Percentiles rank a stretch among this genome's conserved stretches.
These are phyloP conservation scores for Mortierella antarctica DNA, from an alignment of 192 early-diverging fungal species.

Conservation along the genomic window DNA sequence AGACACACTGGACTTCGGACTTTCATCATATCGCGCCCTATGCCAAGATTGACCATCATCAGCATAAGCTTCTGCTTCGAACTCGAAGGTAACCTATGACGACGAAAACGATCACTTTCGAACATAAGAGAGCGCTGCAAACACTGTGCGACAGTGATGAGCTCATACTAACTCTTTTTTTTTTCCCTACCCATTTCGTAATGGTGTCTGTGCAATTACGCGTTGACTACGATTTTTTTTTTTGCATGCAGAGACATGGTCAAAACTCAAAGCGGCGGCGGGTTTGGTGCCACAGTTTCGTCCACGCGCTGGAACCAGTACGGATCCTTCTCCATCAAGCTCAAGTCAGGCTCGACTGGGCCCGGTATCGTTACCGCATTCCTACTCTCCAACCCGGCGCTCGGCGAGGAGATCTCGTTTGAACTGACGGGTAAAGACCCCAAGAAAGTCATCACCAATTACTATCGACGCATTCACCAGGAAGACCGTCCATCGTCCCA, in stretches of 20 bases:
- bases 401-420: slow-evolving; percentile 74
- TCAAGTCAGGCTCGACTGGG: slow-evolving; percentile 61
- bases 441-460: slow-evolving; percentile 71
- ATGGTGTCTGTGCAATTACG: not conserved
- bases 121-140: not conserved
- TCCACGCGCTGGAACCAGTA: slow-evolving; percentile 68
- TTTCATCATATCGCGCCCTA: slow-evolving; percentile 64
- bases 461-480: slow-evolving; percentile 62
- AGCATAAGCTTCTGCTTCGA: slow-evolving; percentile 36
- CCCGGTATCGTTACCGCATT: slow-evolving; percentile 72
- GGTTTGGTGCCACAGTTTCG: slow-evolving; percentile 69
- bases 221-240: slow-evolving; percentile 12
- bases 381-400: slow-evolving; percentile 61
- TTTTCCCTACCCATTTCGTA: not conserved
- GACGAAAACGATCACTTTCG: not conserved
- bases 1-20: slow-evolving; percentile 59
- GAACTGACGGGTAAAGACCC: slow-evolving; percentile 68
- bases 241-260: slow-evolving; percentile 38
- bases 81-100: slow-evolving; percentile 49
- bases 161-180: not conserved
- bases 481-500: slow-evolving; percentile 31
- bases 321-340: slow-evolving; percentile 64
- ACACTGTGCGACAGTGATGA: not conserved
- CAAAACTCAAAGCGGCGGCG: slow-evolving; percentile 48
- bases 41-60: slow-evolving; percentile 39